These are phyloP conservation scores for Gardenia jasminoides DNA, from an alignment of 257 asterid genomes.

Conservation along the genomic window DNA sequence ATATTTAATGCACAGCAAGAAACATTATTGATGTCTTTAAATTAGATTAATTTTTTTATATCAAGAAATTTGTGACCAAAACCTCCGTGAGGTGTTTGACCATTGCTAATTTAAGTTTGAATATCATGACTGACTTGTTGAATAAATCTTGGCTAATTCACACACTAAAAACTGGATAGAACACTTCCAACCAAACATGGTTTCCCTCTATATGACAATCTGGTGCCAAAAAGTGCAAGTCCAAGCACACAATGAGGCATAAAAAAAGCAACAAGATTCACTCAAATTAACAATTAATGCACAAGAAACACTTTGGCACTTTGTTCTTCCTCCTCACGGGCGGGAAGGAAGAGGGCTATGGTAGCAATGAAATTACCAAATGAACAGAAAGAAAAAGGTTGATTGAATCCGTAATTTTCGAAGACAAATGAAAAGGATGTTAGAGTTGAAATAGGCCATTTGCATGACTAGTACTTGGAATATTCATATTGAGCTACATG, in stretches of 20 bases:
- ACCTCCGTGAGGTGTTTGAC: background rate
- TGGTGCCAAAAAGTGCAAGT: background rate
- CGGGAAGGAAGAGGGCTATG: no score
- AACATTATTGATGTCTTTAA: no score
- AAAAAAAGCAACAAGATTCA: background rate
- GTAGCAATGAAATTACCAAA: background rate
- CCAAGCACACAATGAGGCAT: conserved; percentile 7
- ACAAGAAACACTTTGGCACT: background rate
- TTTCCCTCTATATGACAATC: background rate
- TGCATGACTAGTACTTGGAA: background rate
- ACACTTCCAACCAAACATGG: background rate
- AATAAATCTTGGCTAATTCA: background rate
- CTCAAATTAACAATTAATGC: background rate
- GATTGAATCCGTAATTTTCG: background rate
- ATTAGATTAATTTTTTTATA: background rate
- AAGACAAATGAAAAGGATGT: background rate
- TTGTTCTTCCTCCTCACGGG: background rate
- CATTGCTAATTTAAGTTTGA: background rate
- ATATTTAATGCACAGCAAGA: no score
- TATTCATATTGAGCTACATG: background rate
- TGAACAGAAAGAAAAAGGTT: background rate
- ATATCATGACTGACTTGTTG: background rate
- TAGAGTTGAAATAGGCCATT: background rate
- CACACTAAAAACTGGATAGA: background rate
- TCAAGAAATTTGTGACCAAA: background rate